Base-by-base conservation (phyloP, 192 early-diverging fungal species). In the Spinellus fusiger region DNA sequence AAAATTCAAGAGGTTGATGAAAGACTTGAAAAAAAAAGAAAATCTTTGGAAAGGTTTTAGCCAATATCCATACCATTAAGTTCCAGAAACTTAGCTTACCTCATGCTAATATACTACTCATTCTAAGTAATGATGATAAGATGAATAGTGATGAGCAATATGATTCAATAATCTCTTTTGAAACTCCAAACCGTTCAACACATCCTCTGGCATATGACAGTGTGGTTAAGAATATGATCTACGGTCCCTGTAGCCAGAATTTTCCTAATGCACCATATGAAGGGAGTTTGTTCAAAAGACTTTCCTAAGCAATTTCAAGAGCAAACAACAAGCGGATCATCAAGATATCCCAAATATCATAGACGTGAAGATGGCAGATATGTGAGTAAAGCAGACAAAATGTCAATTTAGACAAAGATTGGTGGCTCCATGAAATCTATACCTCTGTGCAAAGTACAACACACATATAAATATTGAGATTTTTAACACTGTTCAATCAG, bases 71-170 rank as follows among this genome's bases (percentile, higher is more conserved):
- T 53, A 56, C 66, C 1, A 62, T 77, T 40, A 71, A 77, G 49
- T 77, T 73, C 27, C 71, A 77, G 22, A 77, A 73, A 27, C 33
- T 68, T 2, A 71, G 70, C 5, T 33, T 77, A 15, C 65, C 71
- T 47, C 71, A 77, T 53, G 64, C 49, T 0, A 62, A 77, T 22
- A 69, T 73, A 13, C 59, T 77, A 1, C 54, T 71, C 7, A 71
- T 73, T 33, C 23, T 77, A 26, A 34, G 51, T 28, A 16, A 50
- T 12, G 15, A 13, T 5, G 9, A 57, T 28, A 69, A 61, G n/a
- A 38, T 20, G 7, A 9, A 28, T 18, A 57, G 8, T n/a, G 4
- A 26, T 16, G 7, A 23, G 28, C 49, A 56, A 10, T 50, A 38
- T 29, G 56, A 69, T 31, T 29, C 8, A 3, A 27, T 38, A 18